Evolutionary conservation across 2,329 filamentous ascomycete species (phyloP).

Genomic region (Alternaria solani): DNA sequence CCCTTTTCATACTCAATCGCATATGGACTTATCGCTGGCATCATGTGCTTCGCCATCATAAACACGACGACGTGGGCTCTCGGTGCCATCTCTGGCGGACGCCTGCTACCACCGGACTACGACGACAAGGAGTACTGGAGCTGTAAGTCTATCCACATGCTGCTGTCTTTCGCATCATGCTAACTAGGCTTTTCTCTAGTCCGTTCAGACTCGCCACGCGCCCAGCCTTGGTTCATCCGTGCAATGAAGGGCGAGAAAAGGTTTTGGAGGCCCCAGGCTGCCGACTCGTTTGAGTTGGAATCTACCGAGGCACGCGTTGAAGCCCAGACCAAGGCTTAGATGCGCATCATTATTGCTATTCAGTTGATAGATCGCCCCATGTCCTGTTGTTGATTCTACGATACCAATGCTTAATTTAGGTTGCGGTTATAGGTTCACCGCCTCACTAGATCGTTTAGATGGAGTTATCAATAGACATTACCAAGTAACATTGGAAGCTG

Average conservation of each 20-base stretch:
- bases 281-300: slow-evolving; percentile 35
- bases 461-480: not conserved
- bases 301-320: slow-evolving; percentile 17
- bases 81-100: slow-evolving; percentile 24
- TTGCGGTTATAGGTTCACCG: not conserved
- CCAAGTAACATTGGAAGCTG: not conserved
- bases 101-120: slow-evolving; percentile 35
- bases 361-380: not conserved
- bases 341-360: too few species aligned
- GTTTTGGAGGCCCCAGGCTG: slow-evolving; percentile 31
- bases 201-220: slow-evolving; percentile 30
- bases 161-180: not conserved
- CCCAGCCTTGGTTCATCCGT: slow-evolving; percentile 39
- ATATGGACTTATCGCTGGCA: slow-evolving; percentile 82
- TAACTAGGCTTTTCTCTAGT: slow-evolving; percentile 19
- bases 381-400: not conserved
- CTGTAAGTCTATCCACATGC: slow-evolving; percentile 24
- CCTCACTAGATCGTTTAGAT: not conserved
- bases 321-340: slow-evolving; percentile 13
- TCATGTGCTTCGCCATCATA: slow-evolving; percentile 77
- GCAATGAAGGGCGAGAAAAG: slow-evolving; percentile 33
- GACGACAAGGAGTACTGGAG: slow-evolving; percentile 43
- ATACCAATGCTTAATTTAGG: not conserved
- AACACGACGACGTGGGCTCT: slow-evolving; percentile 70
- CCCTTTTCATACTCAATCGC: slow-evolving; percentile 90